Evolutionary conservation across 106 monocot species (phyloP).

Genomic region (Phalaenopsis aphrodite): DNA sequence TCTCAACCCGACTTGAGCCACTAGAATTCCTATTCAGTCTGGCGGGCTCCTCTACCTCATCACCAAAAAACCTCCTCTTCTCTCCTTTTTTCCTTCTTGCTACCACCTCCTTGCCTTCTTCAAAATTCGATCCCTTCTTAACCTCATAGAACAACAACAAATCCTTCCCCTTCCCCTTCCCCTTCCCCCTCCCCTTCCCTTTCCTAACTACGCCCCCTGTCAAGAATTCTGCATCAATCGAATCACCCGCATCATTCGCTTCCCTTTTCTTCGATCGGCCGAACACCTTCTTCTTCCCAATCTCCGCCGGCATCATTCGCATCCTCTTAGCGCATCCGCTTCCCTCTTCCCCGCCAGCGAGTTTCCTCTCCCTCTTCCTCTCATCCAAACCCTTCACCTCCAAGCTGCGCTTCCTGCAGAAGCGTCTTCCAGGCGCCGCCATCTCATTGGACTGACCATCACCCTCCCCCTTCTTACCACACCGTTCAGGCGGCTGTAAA

Average conservation of each 20-base stretch:
- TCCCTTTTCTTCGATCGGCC: background rate
- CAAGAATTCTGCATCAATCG: background rate
- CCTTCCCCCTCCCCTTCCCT: background rate
- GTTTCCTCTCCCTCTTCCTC: conserved; percentile 4
- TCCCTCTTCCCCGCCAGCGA: background rate
- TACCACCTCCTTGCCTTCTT: too few relatives aligned
- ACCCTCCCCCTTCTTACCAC: background rate
- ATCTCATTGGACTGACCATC: background rate
- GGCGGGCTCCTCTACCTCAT: too few relatives aligned
- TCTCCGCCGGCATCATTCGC: background rate
- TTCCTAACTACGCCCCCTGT: background rate
- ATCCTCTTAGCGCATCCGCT: background rate
- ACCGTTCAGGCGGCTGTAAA: background rate
- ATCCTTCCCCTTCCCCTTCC: too few relatives aligned
- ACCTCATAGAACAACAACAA: too few relatives aligned
- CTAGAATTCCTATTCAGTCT: too few relatives aligned
- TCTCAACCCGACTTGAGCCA: too few relatives aligned
- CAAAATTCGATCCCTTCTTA: too few relatives aligned
- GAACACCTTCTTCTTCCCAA: background rate
- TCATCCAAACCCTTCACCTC: background rate
- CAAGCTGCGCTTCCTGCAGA: background rate
- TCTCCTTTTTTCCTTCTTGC: too few relatives aligned
- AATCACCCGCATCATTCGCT: background rate
- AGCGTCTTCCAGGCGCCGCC: background rate
- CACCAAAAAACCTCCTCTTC: too few relatives aligned